Percentiles rank a stretch among this genome's conserved stretches.
Evolutionary conservation across 495 filamentous ascomycete genomes (phyloP).

Genomic region (Neurospora sp.): DNA sequence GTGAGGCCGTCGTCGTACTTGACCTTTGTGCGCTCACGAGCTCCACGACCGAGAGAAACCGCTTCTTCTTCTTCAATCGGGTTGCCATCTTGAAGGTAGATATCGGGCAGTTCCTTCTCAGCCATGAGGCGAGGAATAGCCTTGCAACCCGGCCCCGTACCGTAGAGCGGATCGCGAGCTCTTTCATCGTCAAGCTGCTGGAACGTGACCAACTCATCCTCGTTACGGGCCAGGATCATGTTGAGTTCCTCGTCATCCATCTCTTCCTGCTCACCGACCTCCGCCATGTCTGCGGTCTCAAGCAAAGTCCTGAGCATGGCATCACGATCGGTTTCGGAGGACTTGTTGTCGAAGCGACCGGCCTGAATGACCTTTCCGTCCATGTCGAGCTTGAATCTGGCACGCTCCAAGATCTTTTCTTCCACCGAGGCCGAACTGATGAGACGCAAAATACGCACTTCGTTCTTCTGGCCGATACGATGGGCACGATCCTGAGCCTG

Average conservation of each 20-base stretch:
- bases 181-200: conserved; percentile 72
- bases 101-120: conserved; percentile 86
- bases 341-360: conserved; percentile 98
- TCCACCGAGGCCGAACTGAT: conserved; percentile 97
- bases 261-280: conserved; percentile 70
- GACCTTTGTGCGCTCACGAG: conserved; percentile 84
- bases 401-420: conserved; percentile 96
- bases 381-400: conserved; percentile 96
- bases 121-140: conserved; percentile 66
- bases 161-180: conserved; percentile 52
- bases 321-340: conserved; percentile 95
- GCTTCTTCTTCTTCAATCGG: conserved; percentile 72
- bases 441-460: conserved; percentile 88
- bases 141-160: conserved; percentile 49
- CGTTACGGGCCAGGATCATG: conserved; percentile 69
- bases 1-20: conserved; percentile 96
- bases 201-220: conserved; percentile 61
- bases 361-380: conserved; percentile 99
- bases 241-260: conserved; percentile 98
- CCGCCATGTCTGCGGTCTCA: conserved; percentile 84
- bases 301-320: conserved; percentile 86
- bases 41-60: conserved; percentile 73
- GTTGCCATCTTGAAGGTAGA: conserved; percentile 80
- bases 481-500: conserved; percentile 99
- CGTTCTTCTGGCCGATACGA: conserved; percentile 99